Percentiles rank a stretch among this genome's conserved stretches.
These are phyloP conservation scores for Sedum album DNA, from an alignment of 164 flowering plant species.

Conservation along the genomic window DNA sequence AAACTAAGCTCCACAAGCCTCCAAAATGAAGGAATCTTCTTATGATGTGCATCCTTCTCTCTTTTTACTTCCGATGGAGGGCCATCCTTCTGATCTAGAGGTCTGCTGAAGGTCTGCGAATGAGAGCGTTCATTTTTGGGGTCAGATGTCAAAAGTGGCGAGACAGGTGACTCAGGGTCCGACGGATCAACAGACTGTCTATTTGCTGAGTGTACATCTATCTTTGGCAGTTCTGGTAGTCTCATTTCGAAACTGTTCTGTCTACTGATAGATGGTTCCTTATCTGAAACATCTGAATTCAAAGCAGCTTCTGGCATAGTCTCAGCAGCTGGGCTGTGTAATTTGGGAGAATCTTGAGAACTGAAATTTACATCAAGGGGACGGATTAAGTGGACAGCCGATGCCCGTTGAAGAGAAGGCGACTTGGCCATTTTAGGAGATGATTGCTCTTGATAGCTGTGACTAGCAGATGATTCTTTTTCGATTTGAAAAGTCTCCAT, in stretches of 20 bases:
- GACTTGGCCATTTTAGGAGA: constrained; percentile 85
- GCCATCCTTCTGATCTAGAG: constrained; percentile 54
- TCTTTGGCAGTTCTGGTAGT: constrained; percentile 78
- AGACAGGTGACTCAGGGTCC: constrained; percentile 94
- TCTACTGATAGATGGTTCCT: constrained; percentile 65
- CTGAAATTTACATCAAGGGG: constrained; percentile 37
- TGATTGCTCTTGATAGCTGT: constrained; percentile 67
- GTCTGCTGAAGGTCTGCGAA: constrained; percentile 91
- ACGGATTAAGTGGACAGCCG: constrained; percentile 38
- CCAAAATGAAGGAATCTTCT: constrained; percentile 74
- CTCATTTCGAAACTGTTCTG: constrained; percentile 96
- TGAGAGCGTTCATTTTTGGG: constrained; percentile 94
- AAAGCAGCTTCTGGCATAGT: constrained; percentile 66
- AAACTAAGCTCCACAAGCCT: constrained; percentile 89
- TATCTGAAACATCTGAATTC: constrained; percentile 43
- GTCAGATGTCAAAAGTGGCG: constrained; percentile 92
- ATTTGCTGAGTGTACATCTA: constrained; percentile 64
- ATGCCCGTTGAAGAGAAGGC: constrained; percentile 78
- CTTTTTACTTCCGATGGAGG: constrained; percentile 30
- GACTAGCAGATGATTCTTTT: constrained; percentile 69
- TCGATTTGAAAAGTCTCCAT: constrained; percentile 82
- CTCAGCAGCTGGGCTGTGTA: constrained; percentile 69
- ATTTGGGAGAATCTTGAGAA: constrained; percentile 69
- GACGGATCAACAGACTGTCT: constrained; percentile 55
- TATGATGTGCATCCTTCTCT: constrained; percentile 29